phyloP scores from a whole-genome alignment of 2,329 filamentous ascomycete genomes.

The Cryoendolithus antarcticus region DNA sequence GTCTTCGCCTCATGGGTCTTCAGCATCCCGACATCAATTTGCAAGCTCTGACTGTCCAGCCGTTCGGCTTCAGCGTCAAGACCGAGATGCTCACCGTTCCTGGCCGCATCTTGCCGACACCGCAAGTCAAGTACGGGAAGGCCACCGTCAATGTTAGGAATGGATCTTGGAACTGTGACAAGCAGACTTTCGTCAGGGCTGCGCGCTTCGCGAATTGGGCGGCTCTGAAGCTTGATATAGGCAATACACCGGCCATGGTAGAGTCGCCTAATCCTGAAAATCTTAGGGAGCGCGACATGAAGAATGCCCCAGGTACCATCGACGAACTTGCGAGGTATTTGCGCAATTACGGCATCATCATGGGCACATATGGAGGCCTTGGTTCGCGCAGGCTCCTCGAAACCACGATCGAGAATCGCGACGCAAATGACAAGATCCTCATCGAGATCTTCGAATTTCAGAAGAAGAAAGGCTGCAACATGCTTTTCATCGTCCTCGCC shows the following conservation, averaged over 20 bases:
- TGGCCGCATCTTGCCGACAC: constrained; percentile 54
- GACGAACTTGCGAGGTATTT: constrained; percentile 9
- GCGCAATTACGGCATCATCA: constrained; percentile 15
- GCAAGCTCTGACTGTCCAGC: constrained; percentile 12
- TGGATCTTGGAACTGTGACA: constrained; percentile 22
- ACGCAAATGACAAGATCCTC: constrained; percentile 14
- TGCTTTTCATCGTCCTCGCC: constrained; percentile 52
- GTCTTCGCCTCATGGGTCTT: constrained; percentile 46
- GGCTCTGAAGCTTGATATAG: neutral
- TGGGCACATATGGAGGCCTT: constrained; percentile 22
- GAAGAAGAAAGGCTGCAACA: constrained; percentile 21
- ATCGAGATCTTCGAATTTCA: constrained; percentile 12
- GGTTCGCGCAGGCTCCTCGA: constrained; percentile 47
- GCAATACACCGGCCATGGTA: constrained; percentile 6
- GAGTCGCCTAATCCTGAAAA: neutral
- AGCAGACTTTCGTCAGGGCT: constrained; percentile 43
- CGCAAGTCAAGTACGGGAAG: constrained; percentile 46
- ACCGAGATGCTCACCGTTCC: constrained; percentile 56
- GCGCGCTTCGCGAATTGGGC: constrained; percentile 40
- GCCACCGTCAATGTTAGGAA: constrained; percentile 8
- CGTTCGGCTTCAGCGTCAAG: constrained; percentile 53
- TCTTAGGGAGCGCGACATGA: neutral
- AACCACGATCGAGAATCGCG: constrained; percentile 10
- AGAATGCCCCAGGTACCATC: constrained; percentile 5
- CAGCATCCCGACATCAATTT: constrained; percentile 5